Evolutionary conservation across 805 yeast genomes (phyloP).

Genomic region (Zygoascus biomembranicola): DNA sequence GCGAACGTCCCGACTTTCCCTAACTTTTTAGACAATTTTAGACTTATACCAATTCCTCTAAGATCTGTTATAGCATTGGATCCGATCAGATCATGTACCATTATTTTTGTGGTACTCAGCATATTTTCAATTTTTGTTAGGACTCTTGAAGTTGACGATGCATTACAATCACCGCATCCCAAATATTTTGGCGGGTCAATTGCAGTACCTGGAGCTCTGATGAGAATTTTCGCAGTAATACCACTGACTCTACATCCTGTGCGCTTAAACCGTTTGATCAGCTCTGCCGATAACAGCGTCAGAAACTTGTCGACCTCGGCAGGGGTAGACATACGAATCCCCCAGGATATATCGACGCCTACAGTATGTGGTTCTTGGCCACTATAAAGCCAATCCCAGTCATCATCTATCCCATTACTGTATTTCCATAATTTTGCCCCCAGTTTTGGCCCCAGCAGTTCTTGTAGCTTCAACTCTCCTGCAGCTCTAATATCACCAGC

Average conservation of each 20-base stretch:
- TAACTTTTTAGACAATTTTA: slow-evolving; percentile 38
- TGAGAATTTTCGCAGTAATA: slow-evolving; percentile 59
- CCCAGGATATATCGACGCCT: slow-evolving; percentile 88
- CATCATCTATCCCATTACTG: slow-evolving; percentile 57
- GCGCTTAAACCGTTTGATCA: slow-evolving; percentile 43
- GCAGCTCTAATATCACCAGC: slow-evolving; percentile 35
- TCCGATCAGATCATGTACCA: slow-evolving; percentile 47
- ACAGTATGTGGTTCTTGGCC: slow-evolving; percentile 51
- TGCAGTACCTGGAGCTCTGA: slow-evolving; percentile 59
- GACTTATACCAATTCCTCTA: slow-evolving; percentile 70
- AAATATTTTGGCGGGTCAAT: slow-evolving; percentile 66
- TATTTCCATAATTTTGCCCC: slow-evolving; percentile 56
- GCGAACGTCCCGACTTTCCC: background rate
- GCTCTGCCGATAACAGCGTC: slow-evolving; percentile 47
- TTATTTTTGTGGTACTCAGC: slow-evolving; percentile 54
- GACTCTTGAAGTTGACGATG: slow-evolving; percentile 47
- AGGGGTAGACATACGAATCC: slow-evolving; percentile 60
- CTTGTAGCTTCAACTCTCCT: slow-evolving; percentile 32
- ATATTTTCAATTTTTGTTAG: slow-evolving; percentile 41
- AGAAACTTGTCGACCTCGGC: slow-evolving; percentile 61
- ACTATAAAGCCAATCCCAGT: slow-evolving; percentile 38
- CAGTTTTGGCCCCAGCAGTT: slow-evolving; percentile 57
- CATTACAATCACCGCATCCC: slow-evolving; percentile 79
- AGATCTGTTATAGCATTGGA: slow-evolving; percentile 58
- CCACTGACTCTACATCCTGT: slow-evolving; percentile 44